phyloP scores from a whole-genome alignment of 169 alveolate genomes.

The Plasmodium ovale region DNA sequence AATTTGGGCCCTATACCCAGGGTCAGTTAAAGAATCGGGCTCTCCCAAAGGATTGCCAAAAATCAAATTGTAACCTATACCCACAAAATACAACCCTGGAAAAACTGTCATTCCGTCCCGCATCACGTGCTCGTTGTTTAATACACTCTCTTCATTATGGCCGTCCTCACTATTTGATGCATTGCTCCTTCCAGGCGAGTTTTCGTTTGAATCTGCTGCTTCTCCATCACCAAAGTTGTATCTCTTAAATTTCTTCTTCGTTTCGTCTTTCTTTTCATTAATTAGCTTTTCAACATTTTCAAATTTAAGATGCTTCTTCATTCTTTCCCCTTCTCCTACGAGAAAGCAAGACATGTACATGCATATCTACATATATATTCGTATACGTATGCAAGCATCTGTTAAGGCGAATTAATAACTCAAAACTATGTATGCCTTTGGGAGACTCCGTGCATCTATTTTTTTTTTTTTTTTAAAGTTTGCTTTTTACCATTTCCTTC shows the following conservation, averaged over 20 bases:
- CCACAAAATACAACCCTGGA: constrained; percentile 77
- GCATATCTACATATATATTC: constrained; percentile 3
- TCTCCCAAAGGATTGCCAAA: constrained; percentile 83
- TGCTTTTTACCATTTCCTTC: neutral
- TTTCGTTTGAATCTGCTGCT: neutral
- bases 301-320: neutral
- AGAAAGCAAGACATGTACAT: neutral
- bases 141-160: neutral
- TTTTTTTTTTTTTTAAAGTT: constrained; percentile 12
- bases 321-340: constrained; percentile 11
- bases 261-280: constrained; percentile 37
- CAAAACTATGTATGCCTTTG: too few relatives aligned
- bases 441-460: too few relatives aligned
- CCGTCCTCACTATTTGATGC: neutral
- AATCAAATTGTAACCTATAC: constrained; percentile 80
- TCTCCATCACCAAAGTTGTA: constrained; percentile 6
- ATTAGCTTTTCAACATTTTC: constrained; percentile 10
- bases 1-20: constrained; percentile 80
- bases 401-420: too few relatives aligned
- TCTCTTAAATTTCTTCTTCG: constrained; percentile 17
- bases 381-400: neutral
- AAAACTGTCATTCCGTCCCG: constrained; percentile 8
- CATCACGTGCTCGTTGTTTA: neutral
- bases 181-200: neutral
- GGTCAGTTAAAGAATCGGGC: constrained; percentile 79